phyloP scores from a whole-genome alignment of 2,329 filamentous ascomycete species.

The Colletotrichum cuscutae region DNA sequence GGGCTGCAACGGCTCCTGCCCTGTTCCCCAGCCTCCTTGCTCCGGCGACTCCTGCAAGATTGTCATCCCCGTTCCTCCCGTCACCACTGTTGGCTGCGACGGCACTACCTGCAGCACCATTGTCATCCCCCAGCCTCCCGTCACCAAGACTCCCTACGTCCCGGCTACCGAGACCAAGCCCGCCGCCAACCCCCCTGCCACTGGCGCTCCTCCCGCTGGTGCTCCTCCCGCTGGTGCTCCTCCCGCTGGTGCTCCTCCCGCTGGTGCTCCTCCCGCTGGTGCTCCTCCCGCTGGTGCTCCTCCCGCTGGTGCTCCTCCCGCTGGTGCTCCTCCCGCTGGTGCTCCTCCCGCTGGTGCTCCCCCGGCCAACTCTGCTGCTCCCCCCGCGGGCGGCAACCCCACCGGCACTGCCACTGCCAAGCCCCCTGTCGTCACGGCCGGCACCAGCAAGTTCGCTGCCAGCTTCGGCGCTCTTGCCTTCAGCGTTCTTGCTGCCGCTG shows the following conservation, averaged over 20 bases:
- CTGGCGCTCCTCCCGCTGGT: no score
- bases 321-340: background rate
- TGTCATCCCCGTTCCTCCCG: no score
- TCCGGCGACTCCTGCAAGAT: constrained; percentile 42
- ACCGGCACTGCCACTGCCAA: background rate
- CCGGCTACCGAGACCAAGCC: background rate
- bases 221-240: background rate
- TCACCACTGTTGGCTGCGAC: no score
- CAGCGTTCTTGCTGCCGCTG: constrained; percentile 27
- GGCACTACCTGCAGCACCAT: constrained; percentile 7
- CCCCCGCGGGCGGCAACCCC: background rate
- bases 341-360: background rate
- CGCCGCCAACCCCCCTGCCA: background rate
- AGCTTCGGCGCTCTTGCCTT: constrained; percentile 34
- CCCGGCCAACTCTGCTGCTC: background rate
- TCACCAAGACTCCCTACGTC: constrained; percentile 10
- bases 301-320: background rate
- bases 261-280: no score
- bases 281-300: background rate
- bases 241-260: background rate
- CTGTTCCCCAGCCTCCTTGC: constrained; percentile 40
- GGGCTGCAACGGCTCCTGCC: constrained; percentile 44
- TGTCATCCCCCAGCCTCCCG: constrained; percentile 40
- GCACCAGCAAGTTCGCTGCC: constrained; percentile 32
- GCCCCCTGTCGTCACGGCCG: constrained; percentile 8